phyloP scores from a whole-genome alignment of 192 early-diverging fungal genomes.

The Paraglomus brasilianum region DNA sequence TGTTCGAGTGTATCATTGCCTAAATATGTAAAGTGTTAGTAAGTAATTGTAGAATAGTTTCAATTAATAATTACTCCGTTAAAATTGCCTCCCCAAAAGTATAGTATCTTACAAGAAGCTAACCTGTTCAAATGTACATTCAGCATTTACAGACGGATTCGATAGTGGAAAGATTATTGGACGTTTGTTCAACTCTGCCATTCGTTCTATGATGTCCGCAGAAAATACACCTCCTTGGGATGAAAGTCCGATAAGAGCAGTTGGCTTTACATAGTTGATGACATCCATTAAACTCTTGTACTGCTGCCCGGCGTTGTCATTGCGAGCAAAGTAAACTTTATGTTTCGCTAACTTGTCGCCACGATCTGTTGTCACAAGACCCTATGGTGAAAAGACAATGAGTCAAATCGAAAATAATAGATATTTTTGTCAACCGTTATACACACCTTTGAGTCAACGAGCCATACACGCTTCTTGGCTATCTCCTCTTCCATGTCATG shows the following conservation, averaged over 20 bases:
- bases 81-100: too few relatives aligned
- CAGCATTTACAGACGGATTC: constrained; percentile 86
- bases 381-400: constrained; percentile 35
- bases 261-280: constrained; percentile 86
- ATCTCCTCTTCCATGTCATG: constrained; percentile 72
- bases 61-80: background rate
- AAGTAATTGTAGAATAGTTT: background rate
- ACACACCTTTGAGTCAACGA: constrained; percentile 81
- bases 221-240: constrained; percentile 79
- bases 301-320: constrained; percentile 82
- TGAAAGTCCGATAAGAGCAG: constrained; percentile 85
- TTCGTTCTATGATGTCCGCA: constrained; percentile 63
- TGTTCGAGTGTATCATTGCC: constrained; percentile 82
- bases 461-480: constrained; percentile 72
- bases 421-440: background rate
- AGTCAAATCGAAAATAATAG: background rate
- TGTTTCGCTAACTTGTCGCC: constrained; percentile 81
- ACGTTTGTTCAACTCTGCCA: constrained; percentile 71
- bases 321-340: constrained; percentile 84
- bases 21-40: background rate
- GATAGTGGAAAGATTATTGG: constrained; percentile 93
- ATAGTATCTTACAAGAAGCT: too few relatives aligned
- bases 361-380: constrained; percentile 84
- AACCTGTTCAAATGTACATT: constrained; percentile 87
- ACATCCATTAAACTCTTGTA: constrained; percentile 70